phyloP scores from a whole-genome alignment of 768 basidiomycete genomes.

The Mycena galericulata region DNA sequence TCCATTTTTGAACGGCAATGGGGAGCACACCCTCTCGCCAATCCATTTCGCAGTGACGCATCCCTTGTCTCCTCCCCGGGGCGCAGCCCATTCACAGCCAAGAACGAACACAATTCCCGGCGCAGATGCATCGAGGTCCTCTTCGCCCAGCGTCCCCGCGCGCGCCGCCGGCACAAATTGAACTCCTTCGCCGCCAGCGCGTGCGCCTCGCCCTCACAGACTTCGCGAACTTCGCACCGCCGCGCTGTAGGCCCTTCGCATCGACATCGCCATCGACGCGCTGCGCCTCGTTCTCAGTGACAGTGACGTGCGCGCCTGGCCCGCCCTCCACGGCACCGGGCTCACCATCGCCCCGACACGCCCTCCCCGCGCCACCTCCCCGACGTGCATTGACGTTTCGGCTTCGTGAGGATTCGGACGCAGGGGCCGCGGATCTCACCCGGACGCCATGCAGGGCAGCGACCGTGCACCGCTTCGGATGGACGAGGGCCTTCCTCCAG shows the following conservation, averaged over 20 bases:
- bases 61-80: too few relatives aligned
- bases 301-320: too few relatives aligned
- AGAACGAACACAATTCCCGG: too few relatives aligned
- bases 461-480: conserved; percentile 1
- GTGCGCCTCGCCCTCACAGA: too few relatives aligned
- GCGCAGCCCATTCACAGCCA: too few relatives aligned
- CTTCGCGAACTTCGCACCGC: too few relatives aligned
- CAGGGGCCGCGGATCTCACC: not conserved
- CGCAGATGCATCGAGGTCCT: too few relatives aligned
- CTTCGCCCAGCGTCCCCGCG: too few relatives aligned
- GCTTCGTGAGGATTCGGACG: not conserved
- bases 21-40: too few relatives aligned
- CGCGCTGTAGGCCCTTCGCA: conserved; percentile 27
- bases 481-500: conserved; percentile 23
- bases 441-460: not conserved
- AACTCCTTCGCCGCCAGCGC: conserved; percentile 21
- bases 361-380: not conserved
- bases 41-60: too few relatives aligned
- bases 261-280: conserved; percentile 27
- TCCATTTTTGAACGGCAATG: too few relatives aligned
- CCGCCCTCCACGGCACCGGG: too few relatives aligned
- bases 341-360: conserved; percentile 24
- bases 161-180: not conserved
- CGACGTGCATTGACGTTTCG: conserved; percentile 9
- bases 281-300: conserved; percentile 22